phyloP scores from a whole-genome alignment of 352 stramenopile species.

The Phytophthora nicotianae region DNA sequence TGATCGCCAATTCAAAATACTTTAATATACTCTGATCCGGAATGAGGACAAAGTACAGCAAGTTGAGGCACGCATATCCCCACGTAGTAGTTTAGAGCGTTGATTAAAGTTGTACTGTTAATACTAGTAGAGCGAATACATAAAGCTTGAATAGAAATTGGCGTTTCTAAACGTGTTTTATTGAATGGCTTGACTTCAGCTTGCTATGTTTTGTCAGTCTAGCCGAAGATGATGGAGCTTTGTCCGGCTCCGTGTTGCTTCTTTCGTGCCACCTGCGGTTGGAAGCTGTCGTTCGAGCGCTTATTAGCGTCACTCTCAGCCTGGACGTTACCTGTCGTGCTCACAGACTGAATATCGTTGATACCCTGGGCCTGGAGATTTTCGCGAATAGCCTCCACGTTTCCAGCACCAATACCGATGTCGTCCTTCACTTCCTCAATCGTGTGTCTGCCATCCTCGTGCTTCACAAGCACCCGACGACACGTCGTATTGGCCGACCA shows the following conservation, averaged over 20 bases:
- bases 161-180: no score
- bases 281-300: conserved; percentile 49
- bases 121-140: no score
- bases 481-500: conserved; percentile 87
- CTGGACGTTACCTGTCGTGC: conserved; percentile 56
- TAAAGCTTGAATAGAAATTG: no score
- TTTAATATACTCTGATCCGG: conserved; percentile 86
- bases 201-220: conserved; percentile 9
- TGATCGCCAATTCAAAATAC: conserved; percentile 71
- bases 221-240: conserved; percentile 88
- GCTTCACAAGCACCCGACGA: conserved; percentile 87
- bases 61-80: conserved; percentile 53
- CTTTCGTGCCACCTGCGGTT: conserved; percentile 72
- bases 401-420: conserved; percentile 64
- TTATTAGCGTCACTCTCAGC: conserved; percentile 59
- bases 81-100: no score
- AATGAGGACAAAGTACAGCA: conserved; percentile 64
- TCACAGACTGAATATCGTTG: conserved; percentile 51
- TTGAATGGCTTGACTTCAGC: not conserved
- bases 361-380: conserved; percentile 81
- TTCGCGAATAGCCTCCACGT: conserved; percentile 76
- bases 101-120: conserved; percentile 1
- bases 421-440: conserved; percentile 90
- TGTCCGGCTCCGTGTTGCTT: conserved; percentile 76
- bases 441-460: conserved; percentile 76